These are phyloP conservation scores for Solanum pinnatisectum DNA, from an alignment of 257 asterid genomes.

Conservation along the genomic window DNA sequence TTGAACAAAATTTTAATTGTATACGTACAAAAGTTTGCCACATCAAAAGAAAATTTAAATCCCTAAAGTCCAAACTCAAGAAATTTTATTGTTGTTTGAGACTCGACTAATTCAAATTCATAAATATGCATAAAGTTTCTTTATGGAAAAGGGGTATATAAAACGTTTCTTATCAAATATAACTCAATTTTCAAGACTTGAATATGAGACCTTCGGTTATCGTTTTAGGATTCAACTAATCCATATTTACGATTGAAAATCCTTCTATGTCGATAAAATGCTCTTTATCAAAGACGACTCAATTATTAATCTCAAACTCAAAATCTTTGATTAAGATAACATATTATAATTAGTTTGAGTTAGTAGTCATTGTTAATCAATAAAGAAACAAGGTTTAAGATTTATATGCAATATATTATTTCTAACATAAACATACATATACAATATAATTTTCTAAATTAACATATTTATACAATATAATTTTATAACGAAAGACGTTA, in stretches of 20 bases:
- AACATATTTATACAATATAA: background rate
- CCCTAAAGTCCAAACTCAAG: background rate
- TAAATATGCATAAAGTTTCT: fast-evolving
- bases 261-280: background rate
- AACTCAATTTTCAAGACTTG: background rate
- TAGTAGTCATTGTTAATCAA: background rate
- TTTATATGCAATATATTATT: background rate
- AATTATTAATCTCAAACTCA: background rate
- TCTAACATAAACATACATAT: too few relatives aligned
- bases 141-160: background rate
- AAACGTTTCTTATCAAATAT: background rate
- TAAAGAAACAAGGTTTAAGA: background rate
- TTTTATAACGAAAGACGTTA: background rate
- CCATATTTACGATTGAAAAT: background rate
- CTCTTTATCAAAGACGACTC: background rate
- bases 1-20: background rate
- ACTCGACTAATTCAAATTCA: background rate
- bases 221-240: background rate
- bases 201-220: background rate
- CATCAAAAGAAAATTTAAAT: background rate
- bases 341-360: background rate
- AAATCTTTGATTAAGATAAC: background rate
- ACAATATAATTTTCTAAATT: too few relatives aligned
- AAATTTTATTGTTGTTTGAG: fast-evolving
- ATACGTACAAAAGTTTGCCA: background rate